A percentile compares a stretch with the other conserved stretches of the same genome.
Evolutionary conservation across 768 basidiomycete genomes (phyloP).

Genomic region (Boletus coccyginus): DNA sequence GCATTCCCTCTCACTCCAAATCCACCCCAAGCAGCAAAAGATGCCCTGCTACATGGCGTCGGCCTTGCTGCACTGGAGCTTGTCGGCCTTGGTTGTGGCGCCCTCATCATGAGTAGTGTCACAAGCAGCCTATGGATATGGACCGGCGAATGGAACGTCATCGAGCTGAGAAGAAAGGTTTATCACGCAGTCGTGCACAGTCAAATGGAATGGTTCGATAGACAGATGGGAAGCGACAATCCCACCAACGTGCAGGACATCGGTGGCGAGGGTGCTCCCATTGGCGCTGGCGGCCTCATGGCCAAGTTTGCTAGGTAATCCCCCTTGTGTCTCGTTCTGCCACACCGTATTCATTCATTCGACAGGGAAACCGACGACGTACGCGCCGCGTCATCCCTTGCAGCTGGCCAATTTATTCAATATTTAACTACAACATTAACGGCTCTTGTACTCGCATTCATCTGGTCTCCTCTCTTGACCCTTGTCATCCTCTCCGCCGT

Average conservation of each 20-base stretch:
- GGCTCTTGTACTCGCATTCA: slow-evolving; percentile 79
- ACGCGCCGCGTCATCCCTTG: slow-evolving; percentile 77
- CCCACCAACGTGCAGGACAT: slow-evolving; percentile 35
- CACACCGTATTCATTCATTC: slow-evolving; percentile 5
- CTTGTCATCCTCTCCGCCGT: slow-evolving; percentile 91
- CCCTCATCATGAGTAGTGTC: slow-evolving; percentile 68
- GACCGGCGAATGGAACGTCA: slow-evolving; percentile 78
- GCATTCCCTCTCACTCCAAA: slow-evolving; percentile 45
- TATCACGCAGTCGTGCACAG: slow-evolving; percentile 65
- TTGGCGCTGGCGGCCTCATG: slow-evolving; percentile 90
- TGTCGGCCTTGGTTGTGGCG: slow-evolving; percentile 60
- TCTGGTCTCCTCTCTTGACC: slow-evolving; percentile 77
- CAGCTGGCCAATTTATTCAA: slow-evolving; percentile 75
- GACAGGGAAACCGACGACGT: slow-evolving; percentile 93
- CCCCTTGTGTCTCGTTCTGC: neutral
- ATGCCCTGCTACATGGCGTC: slow-evolving; percentile 52
- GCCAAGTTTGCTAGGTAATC: slow-evolving; percentile 80
- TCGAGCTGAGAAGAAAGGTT: slow-evolving; percentile 63
- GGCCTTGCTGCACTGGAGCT: slow-evolving; percentile 65
- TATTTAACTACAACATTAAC: slow-evolving; percentile 77
- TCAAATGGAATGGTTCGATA: slow-evolving; percentile 91
- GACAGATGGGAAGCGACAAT: slow-evolving; percentile 62
- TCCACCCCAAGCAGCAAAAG: slow-evolving; percentile 42
- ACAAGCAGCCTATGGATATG: slow-evolving; percentile 84
- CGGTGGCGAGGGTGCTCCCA: slow-evolving; percentile 43